These are phyloP conservation scores for Cystoisospora suis DNA, from an alignment of 169 alveolate genomes.

Conservation along the genomic window DNA sequence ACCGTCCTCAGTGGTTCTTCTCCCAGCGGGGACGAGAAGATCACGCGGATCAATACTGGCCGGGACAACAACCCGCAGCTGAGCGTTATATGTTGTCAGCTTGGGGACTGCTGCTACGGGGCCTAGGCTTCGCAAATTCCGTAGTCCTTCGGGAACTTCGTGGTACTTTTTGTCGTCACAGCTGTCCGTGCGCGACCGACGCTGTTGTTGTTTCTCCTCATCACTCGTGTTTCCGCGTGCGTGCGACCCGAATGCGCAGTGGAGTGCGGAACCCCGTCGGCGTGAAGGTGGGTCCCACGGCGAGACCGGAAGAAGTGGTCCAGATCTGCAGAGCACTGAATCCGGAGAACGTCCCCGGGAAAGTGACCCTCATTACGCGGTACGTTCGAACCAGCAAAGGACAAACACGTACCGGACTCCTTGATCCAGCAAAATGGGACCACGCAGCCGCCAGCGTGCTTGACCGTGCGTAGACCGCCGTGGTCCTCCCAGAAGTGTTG, in stretches of 20 bases:
- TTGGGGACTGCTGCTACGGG: too few species aligned
- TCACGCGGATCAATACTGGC: too few species aligned
- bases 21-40: too few species aligned
- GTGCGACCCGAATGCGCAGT: slow-evolving; percentile 6
- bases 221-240: not conserved
- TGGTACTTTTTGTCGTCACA: not conserved
- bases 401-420: not conserved
- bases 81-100: too few species aligned
- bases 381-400: not conserved
- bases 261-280: slow-evolving; percentile 79
- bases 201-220: not conserved
- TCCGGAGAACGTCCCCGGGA: slow-evolving; percentile 73
- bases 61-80: too few species aligned
- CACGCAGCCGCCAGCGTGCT: too few species aligned
- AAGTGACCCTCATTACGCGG: slow-evolving; percentile 72
- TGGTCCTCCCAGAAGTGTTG: too few species aligned
- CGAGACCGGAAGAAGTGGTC: slow-evolving; percentile 62
- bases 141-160: too few species aligned
- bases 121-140: too few species aligned
- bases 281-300: slow-evolving; percentile 78
- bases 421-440: not conserved
- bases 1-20: too few species aligned
- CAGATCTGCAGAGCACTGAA: slow-evolving; percentile 63
- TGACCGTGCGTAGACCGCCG: too few species aligned
- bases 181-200: not conserved